Conservation (phyloP, 306 rosid genomes). For the Cicer cuneatum region DNA sequence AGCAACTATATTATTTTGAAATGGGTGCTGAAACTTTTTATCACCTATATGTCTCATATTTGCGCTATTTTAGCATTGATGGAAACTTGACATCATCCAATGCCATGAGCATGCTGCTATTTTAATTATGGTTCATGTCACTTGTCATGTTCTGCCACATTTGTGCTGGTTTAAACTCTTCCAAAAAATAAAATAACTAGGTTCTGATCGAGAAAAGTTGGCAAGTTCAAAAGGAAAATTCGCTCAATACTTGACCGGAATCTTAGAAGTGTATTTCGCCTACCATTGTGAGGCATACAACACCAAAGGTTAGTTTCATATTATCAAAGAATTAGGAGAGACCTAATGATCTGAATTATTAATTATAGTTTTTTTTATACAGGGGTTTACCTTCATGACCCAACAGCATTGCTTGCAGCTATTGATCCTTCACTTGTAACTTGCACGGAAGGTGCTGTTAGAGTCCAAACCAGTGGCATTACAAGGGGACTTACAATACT, state of each 20-base stretch:
- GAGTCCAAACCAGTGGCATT: constrained; percentile 93
- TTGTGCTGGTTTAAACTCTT: constrained; percentile 18
- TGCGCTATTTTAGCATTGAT: constrained; percentile 16
- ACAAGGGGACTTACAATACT: constrained; percentile 83
- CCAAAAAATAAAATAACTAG: constrained; percentile 49
- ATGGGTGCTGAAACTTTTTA: not conserved
- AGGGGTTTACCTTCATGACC: constrained; percentile 98
- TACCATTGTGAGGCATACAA: constrained; percentile 76
- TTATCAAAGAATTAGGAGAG: constrained; percentile 26
- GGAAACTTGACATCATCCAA: constrained; percentile 29
- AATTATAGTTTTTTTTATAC: constrained; percentile 37
- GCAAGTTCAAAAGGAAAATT: constrained; percentile 75
- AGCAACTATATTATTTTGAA: not conserved
- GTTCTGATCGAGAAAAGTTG: constrained; percentile 71
- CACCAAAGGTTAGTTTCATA: constrained; percentile 59
- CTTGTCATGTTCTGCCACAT: constrained; percentile 30
- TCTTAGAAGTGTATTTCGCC: constrained; percentile 74
- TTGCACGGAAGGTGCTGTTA: constrained; percentile 75
- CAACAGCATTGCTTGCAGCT: constrained; percentile 78
- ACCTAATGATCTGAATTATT: constrained; percentile 35
- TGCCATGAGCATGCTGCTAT: not conserved
- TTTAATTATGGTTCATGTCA: constrained; percentile 35
- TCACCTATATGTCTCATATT: constrained; percentile 1
- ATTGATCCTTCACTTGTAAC: constrained; percentile 78
- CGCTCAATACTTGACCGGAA: constrained; percentile 75